Base-by-base conservation (phyloP, 352 stramenopile species). In the Pythium rhizo-oryzae region DNA sequence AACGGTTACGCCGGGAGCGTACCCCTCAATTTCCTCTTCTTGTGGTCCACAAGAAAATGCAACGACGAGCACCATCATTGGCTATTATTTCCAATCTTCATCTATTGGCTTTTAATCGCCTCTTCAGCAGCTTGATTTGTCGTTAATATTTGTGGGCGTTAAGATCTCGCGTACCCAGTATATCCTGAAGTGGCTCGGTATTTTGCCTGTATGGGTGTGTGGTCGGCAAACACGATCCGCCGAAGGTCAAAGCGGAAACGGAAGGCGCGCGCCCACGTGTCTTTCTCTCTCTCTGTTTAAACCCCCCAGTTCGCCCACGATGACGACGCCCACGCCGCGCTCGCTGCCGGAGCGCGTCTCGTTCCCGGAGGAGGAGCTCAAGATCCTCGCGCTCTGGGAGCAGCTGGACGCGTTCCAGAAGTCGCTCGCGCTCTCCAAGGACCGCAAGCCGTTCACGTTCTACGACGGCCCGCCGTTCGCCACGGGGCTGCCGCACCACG, bases 401-500 rank as follows among this genome's bases (percentile, higher is more conserved):
- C 73, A 97, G 52, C 77, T 97, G 4, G 76, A 96, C 65, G 94
- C 93, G 24, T 98, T 98, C 79, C 74, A 97, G 51, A 97, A 90
- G 71, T 98, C 91, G 69, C 78, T 98, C 44, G 81, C 93, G 64
- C 72, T 98, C 23, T 97, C 89, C n/a, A 92, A 98, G 68, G 92
- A 90, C 46, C 79, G 90, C 57, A 96, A 93, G n/a, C 92, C 96
- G 24, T 99, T 98, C 82, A 99, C 97, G 6, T 99, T 99, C 74
- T 99, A 99, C 83, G 98, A 99, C 79, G 98, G 98, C 1, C 98
- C 98, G 50, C 98, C 98, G 16, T 99, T 99, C 83, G 98, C 98
- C 30, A 99, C 98, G 33, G 98, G 90, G 2, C 79, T 99, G 65
- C 98, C 98, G 9, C 98, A 99, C 81, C 99, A 99, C 82, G 98